A percentile compares a stretch with the other conserved stretches of the same genome.
phyloP scores from a whole-genome alignment of 164 flowering plant species.

The Umbellularia californica region DNA sequence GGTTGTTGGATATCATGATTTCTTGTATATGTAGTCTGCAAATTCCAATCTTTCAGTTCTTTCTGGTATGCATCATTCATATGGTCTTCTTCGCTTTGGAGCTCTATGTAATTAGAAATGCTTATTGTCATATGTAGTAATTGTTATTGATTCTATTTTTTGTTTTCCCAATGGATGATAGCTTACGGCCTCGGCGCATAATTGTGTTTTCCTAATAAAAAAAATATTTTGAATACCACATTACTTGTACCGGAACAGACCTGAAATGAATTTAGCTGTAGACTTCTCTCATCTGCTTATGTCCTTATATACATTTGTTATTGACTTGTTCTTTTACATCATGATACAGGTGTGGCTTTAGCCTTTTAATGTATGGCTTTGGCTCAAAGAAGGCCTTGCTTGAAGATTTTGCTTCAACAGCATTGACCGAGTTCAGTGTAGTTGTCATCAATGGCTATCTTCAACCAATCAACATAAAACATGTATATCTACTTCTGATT shows the following conservation, averaged over 20 bases:
- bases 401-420: slow-evolving; percentile 91
- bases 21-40: background rate
- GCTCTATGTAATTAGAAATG: background rate
- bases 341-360: slow-evolving; percentile 71
- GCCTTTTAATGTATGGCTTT: slow-evolving; percentile 90
- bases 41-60: background rate
- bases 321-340: background rate
- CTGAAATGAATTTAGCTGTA: background rate
- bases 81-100: background rate
- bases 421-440: slow-evolving; percentile 66
- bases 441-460: slow-evolving; percentile 92
- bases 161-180: background rate
- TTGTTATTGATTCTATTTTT: background rate
- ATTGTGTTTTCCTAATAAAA: background rate
- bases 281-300: background rate
- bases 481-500: slow-evolving; percentile 33
- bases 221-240: background rate
- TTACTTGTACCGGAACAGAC: background rate
- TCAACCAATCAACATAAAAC: slow-evolving; percentile 74
- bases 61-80: background rate
- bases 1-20: background rate
- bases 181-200: background rate
- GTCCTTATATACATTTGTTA: background rate
- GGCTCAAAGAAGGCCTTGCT: slow-evolving; percentile 86
- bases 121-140: too few relatives aligned